Conservation (phyloP, 1,284 basidiomycete species). For the Vanrija pseudolonga region DNA sequence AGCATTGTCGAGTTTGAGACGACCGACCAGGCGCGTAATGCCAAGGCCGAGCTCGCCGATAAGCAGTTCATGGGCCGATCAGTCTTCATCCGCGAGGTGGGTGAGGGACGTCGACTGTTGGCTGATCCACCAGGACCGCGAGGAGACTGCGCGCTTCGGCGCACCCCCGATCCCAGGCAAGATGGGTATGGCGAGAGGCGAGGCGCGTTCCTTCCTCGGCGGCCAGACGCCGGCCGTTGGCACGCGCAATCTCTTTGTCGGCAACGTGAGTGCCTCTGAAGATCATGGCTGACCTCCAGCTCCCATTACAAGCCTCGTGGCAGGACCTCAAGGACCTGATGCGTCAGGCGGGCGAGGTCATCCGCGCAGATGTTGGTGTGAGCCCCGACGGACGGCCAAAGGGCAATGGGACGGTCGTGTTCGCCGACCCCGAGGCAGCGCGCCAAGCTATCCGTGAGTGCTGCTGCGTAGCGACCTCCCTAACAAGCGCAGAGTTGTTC, state of each 20-base stretch:
- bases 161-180: slow-evolving; percentile 87
- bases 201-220: slow-evolving; percentile 68
- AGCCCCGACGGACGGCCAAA: slow-evolving; percentile 87
- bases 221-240: slow-evolving; percentile 37
- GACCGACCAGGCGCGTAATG: slow-evolving; percentile 75
- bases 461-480: slow-evolving; percentile 2
- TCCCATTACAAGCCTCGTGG: slow-evolving; percentile 95
- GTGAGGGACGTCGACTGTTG: slow-evolving; percentile 7
- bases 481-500: slow-evolving; percentile 68
- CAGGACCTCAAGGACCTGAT: slow-evolving; percentile 98
- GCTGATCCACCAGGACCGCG: slow-evolving; percentile 69
- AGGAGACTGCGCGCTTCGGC: slow-evolving; percentile 90
- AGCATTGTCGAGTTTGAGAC: slow-evolving; percentile 91
- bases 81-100: slow-evolving; percentile 92
- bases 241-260: slow-evolving; percentile 80
- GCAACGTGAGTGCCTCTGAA: slow-evolving; percentile 62
- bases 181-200: slow-evolving; percentile 78
- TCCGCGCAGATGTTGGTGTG: slow-evolving; percentile 91
- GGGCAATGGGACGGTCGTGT: slow-evolving; percentile 92
- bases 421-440: slow-evolving; percentile 85
- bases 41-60: slow-evolving; percentile 83
- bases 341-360: slow-evolving; percentile 87
- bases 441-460: slow-evolving; percentile 79
- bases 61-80: slow-evolving; percentile 81
- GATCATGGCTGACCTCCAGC: slow-evolving; percentile 51